Percentiles rank a stretch among this genome's conserved stretches.
Evolutionary conservation across 768 basidiomycete genomes (phyloP).

Genomic region (Cystobasidium tubakii): DNA sequence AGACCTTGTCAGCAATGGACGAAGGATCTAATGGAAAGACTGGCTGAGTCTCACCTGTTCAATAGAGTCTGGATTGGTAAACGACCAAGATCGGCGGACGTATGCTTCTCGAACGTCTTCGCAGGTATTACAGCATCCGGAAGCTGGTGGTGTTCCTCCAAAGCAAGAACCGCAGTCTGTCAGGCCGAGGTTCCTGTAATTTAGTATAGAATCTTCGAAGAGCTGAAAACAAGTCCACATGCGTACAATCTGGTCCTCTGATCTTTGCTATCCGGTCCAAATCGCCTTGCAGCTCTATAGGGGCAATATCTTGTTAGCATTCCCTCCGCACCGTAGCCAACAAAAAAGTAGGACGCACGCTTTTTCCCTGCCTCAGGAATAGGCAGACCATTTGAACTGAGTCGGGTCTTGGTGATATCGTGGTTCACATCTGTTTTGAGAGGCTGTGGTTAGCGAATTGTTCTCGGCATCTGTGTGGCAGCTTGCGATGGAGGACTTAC

Average conservation of each 20-base stretch:
- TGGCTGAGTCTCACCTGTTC: too few relatives aligned
- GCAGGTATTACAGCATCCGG: conserved; percentile 91
- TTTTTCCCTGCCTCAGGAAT: conserved; percentile 50
- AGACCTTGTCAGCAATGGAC: too few relatives aligned
- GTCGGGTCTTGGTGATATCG: conserved; percentile 75
- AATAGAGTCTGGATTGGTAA: conserved; percentile 77
- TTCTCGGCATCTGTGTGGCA: neutral
- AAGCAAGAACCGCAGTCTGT: conserved; percentile 94
- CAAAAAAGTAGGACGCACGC: conserved; percentile 32
- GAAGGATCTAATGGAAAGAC: too few relatives aligned
- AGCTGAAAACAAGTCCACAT: neutral
- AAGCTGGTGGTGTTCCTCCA: conserved; percentile 65
- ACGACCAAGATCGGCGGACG: conserved; percentile 89
- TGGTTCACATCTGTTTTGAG: conserved; percentile 62
- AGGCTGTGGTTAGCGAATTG: neutral
- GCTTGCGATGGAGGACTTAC: conserved; percentile 24
- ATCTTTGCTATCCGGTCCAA: conserved; percentile 67
- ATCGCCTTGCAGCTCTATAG: conserved; percentile 72
- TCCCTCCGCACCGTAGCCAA: too few relatives aligned
- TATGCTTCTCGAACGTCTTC: conserved; percentile 90
- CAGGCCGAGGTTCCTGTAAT: conserved; percentile 39
- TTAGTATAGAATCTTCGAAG: neutral
- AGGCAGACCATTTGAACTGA: conserved; percentile 59
- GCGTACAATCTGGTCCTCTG: conserved; percentile 52
- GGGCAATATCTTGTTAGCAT: too few relatives aligned